Evolutionary conservation across 192 early-diverging fungal genomes (phyloP).

Genomic region (Coemansia sp.): DNA sequence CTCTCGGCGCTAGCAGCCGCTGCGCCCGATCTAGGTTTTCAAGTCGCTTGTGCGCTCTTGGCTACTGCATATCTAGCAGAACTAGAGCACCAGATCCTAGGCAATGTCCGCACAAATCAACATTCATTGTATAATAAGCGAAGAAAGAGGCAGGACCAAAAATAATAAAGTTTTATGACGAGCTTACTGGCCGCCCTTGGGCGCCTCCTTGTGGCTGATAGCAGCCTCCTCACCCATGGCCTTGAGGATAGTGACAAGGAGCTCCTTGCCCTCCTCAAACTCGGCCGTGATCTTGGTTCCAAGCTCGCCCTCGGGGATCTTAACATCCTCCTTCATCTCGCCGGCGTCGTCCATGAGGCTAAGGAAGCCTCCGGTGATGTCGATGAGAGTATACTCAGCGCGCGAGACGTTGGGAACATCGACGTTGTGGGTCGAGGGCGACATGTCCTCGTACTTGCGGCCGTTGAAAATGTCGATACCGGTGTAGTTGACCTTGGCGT

Average conservation of each 20-base stretch:
- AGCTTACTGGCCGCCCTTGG: constrained; percentile 7
- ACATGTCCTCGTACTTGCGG: constrained; percentile 98
- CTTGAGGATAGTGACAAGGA: constrained; percentile 80
- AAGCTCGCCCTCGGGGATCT: constrained; percentile 83
- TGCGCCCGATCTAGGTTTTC: no score
- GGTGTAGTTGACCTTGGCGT: constrained; percentile 98
- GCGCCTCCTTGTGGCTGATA: constrained; percentile 70
- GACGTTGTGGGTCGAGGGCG: constrained; percentile 99
- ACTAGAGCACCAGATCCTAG: background rate
- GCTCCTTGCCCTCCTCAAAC: constrained; percentile 80
- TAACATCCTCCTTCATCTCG: constrained; percentile 95
- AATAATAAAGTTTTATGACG: background rate
- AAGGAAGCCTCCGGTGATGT: constrained; percentile 91
- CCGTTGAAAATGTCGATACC: constrained; percentile 96
- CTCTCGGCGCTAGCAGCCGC: no score
- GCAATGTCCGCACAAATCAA: background rate
- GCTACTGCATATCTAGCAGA: background rate
- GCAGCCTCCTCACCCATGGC: constrained; percentile 94
- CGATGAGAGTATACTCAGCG: constrained; percentile 81
- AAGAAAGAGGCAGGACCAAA: background rate
- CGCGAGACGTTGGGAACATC: constrained; percentile 95
- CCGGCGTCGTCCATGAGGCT: constrained; percentile 84
- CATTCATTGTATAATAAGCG: background rate
- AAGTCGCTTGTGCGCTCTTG: no score
- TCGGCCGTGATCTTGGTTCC: constrained; percentile 71